Evolutionary conservation across 306 rosid species (phyloP).

Genomic region (Aeschynomene evenia): DNA sequence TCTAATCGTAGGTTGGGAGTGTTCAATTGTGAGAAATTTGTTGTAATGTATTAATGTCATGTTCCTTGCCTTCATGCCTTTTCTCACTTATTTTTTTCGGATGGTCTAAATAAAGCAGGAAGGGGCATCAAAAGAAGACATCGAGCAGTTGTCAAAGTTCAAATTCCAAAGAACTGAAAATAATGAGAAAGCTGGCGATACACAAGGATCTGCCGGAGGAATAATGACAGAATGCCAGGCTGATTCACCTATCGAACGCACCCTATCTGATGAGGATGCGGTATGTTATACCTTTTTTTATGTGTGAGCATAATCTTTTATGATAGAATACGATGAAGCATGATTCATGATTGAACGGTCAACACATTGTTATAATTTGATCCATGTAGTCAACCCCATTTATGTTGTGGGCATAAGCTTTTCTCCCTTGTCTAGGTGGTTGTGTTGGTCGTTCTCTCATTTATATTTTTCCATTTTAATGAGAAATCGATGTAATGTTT

Average conservation of each 20-base stretch:
- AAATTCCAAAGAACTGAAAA: constrained; percentile 56
- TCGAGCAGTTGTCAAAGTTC: constrained; percentile 80
- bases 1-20: background rate
- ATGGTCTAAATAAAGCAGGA: constrained; percentile 62
- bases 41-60: constrained; percentile 15
- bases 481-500: constrained; percentile 20
- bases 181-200: constrained; percentile 57
- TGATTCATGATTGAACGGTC: no score
- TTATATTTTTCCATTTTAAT: constrained; percentile 11
- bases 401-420: background rate
- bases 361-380: no score
- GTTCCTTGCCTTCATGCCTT: background rate
- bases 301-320: background rate
- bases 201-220: constrained; percentile 69
- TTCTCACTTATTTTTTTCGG: constrained; percentile 21
- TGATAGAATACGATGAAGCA: no score
- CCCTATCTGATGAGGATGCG: constrained; percentile 80
- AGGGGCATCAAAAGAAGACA: constrained; percentile 93
- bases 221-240: constrained; percentile 75
- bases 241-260: constrained; percentile 73
- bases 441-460: constrained; percentile 14
- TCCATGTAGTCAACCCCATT: background rate
- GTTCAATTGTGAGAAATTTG: constrained; percentile 16
- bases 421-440: background rate
- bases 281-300: constrained; percentile 42